Percentiles rank a stretch among this genome's conserved stretches.
phyloP scores from a whole-genome alignment of 202 grass and related monocot genomes.

The Hordeum pubiflorum region DNA sequence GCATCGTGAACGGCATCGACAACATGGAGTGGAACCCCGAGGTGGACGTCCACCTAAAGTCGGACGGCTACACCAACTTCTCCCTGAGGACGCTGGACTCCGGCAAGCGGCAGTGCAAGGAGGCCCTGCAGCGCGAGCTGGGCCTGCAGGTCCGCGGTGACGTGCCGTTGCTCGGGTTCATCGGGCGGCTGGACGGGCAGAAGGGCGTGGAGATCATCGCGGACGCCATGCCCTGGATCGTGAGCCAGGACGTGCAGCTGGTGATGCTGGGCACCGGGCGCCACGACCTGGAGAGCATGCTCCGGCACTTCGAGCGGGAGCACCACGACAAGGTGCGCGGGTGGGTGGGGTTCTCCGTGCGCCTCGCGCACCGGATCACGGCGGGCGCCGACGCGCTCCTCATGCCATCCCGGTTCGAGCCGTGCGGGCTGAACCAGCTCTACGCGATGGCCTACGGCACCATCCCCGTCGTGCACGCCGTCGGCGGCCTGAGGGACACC shows the following conservation, averaged over 20 bases:
- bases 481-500: constrained; percentile 54
- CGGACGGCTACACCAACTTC: constrained; percentile 56
- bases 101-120: constrained; percentile 60
- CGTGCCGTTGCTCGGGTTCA: constrained; percentile 46
- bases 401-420: constrained; percentile 66
- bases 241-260: constrained; percentile 50
- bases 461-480: constrained; percentile 50
- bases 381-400: constrained; percentile 45
- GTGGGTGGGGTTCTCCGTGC: constrained; percentile 56
- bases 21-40: constrained; percentile 47
- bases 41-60: constrained; percentile 52
- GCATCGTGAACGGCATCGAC: constrained; percentile 71
- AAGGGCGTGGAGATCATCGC: constrained; percentile 69
- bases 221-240: constrained; percentile 58
- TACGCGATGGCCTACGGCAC: constrained; percentile 60
- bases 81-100: constrained; percentile 41
- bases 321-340: constrained; percentile 36
- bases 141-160: constrained; percentile 30
- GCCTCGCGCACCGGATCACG: constrained; percentile 49
- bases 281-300: constrained; percentile 46
- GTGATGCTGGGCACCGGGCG: constrained; percentile 52
- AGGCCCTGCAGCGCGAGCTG: constrained; percentile 41
- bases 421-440: constrained; percentile 67
- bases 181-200: constrained; percentile 50
- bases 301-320: constrained; percentile 21